Base-by-base conservation (phyloP, 1,284 basidiomycete species). In the Heterobasidion occidentale region DNA sequence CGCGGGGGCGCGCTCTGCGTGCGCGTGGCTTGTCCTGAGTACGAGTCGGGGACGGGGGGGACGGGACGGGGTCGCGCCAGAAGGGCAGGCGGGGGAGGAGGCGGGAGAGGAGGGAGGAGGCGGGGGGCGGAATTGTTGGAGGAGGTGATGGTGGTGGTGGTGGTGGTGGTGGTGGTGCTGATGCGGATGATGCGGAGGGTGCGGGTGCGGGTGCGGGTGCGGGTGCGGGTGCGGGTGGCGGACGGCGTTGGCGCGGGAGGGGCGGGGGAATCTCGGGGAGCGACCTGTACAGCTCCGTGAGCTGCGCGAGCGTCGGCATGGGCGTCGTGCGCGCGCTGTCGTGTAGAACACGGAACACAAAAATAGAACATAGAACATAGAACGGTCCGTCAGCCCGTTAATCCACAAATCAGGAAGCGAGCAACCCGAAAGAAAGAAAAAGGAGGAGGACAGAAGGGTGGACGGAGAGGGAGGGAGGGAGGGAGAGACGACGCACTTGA, bases 281-380 rank as follows among this genome's bases (percentile, higher is more conserved):
- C 15, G 75, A 67, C 35, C 74, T 76, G 66, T 90, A 92, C 15
- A 92, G 71, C 20, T 74, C 72, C 3, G 79, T 75, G 20, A 92
- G 72, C 64, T 92, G 88, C 48, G 77, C 76, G 8, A 92, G 70
- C 17, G 85, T 79, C 1, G 90, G 90, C 73, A 92, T 81, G 1
- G 80, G 77, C 0, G 89, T 88, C 9, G 81, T 86, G 53, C 84
- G 76, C 42, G 86, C 88, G 66, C 89, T 92, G 59, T 36, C 52
- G 56, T 46, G 17, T 11, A 61, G 17, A 20, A 27, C 8, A 44
- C 19, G 2, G 2, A 1, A 19, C 19, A 19, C 19, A 19, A 2
- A 19, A 19, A 19, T 2, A 19, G 15, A 27, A 34, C 12, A 44
- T 7, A 44, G n/a, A 20, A 33, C 27, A 27, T 7, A 44, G n/a